phyloP scores from a whole-genome alignment of 352 stramenopile species.

The Phytophthora agathidicida region DNA sequence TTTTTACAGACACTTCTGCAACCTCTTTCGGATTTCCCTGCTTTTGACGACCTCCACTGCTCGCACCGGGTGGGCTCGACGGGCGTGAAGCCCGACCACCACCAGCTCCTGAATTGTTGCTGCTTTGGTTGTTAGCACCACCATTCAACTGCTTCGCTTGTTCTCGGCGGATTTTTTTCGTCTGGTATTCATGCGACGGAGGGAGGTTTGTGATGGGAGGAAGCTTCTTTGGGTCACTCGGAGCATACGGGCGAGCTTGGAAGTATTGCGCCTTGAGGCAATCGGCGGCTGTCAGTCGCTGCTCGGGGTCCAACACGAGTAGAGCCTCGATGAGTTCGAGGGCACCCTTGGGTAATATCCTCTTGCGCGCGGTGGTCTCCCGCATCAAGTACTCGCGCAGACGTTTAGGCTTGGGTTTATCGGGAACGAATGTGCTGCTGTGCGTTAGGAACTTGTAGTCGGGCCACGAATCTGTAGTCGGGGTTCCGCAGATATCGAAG shows the following conservation, averaged over 20 bases:
- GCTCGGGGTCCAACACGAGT: constrained; percentile 95
- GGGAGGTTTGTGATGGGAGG: constrained; percentile 76
- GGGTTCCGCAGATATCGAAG: constrained; percentile 88
- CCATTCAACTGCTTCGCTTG: constrained; percentile 76
- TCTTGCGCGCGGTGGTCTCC: constrained; percentile 72
- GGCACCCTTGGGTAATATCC: constrained; percentile 82
- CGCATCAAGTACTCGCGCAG: constrained; percentile 79
- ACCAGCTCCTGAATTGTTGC: constrained; percentile 35
- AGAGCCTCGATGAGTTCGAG: constrained; percentile 94
- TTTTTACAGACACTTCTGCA: constrained; percentile 29
- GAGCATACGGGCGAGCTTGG: constrained; percentile 67
- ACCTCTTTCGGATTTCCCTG: constrained; percentile 22
- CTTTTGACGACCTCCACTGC: constrained; percentile 26
- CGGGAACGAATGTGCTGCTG: constrained; percentile 84
- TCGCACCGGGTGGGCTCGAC: constrained; percentile 19
- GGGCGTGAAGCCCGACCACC: constrained; percentile 27
- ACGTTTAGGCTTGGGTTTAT: constrained; percentile 70
- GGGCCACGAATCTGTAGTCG: constrained; percentile 81
- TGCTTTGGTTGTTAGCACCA: constrained; percentile 41
- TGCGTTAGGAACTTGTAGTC: constrained; percentile 88
- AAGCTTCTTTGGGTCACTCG: constrained; percentile 65
- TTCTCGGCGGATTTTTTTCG: constrained; percentile 89
- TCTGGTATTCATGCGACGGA: constrained; percentile 89
- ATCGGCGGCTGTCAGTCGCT: constrained; percentile 92
- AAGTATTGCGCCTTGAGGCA: constrained; percentile 97